A percentile compares a stretch with the other conserved stretches of the same genome.
phyloP scores from a whole-genome alignment of 345 rosid genomes.

The Eutrema heterophyllum region DNA sequence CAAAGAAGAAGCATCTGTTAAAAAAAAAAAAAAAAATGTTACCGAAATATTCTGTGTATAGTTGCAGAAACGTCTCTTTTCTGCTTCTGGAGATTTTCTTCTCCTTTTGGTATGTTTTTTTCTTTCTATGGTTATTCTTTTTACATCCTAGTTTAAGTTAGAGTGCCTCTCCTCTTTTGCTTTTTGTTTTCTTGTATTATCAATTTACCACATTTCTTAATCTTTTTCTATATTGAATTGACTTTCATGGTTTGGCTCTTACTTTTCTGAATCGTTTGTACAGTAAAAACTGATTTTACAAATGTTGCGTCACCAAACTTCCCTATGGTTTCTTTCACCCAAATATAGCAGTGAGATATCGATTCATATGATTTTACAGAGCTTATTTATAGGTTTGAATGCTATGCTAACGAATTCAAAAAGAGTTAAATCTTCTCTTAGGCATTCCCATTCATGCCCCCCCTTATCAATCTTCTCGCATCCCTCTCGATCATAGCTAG shows the following conservation, averaged over 20 bases:
- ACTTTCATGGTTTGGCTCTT: slow-evolving; percentile 6
- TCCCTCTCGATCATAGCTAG: slow-evolving; percentile 48
- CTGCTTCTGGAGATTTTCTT: slow-evolving; percentile 18
- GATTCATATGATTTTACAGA: not conserved
- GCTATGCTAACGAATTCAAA: not conserved
- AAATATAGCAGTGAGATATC: not conserved
- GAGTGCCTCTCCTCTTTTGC: slow-evolving; percentile 17
- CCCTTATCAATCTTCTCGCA: slow-evolving; percentile 40
- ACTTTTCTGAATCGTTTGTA: not conserved
- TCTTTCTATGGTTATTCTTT: not conserved
- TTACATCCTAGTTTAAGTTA: slow-evolving; percentile 19
- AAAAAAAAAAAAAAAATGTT: slow-evolving; percentile 7
- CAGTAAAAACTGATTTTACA: not conserved
- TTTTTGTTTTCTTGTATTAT: slow-evolving; percentile 5
- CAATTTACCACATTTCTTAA: slow-evolving; percentile 12
- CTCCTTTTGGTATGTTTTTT: slow-evolving; percentile 12
- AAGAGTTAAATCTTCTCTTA: not conserved
- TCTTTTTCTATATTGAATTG: slow-evolving; percentile 13
- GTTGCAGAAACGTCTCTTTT: slow-evolving; percentile 26
- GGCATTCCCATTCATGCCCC: slow-evolving; percentile 24
- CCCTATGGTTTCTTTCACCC: not conserved
- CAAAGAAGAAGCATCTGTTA: slow-evolving; percentile 25
- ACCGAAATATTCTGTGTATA: slow-evolving; percentile 24
- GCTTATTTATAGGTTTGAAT: not conserved
- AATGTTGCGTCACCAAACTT: not conserved